Evolutionary conservation across 305 asterid species (phyloP), one percentile per base, ranked within the genome.

Genomic region (Fraxinus baroniana): DNA sequence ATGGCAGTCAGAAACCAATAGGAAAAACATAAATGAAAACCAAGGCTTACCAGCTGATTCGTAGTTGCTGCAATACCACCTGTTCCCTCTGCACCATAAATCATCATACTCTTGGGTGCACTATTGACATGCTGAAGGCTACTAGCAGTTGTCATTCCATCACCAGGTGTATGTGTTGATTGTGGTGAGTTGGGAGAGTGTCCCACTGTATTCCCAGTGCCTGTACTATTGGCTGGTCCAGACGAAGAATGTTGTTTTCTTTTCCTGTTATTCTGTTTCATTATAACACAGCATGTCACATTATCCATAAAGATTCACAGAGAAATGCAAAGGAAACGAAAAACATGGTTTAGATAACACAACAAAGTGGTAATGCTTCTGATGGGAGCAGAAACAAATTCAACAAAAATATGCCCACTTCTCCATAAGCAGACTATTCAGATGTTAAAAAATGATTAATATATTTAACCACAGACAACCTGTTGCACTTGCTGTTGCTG

Each of bases 211-310:
- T 97, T 97, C 84, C 97, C 98, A 55, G 99, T 97, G 83, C 99
- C 98, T 52, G 99, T 94, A 88, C 98, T 97, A 89, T 95, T 95
- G 87, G 98, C 98, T 55, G 95, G 95, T 78, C 99, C 98, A 82
- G 99, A 97, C 37, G 99, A 95, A 79, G 99, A 92, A 85, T 93
- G 99, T 52, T 89, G 97, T 85, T 94, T 97, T 89, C 97, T 89
- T 91, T 97, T 97, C 90, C 97, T 90, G 84, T 92, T 92, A 83
- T 86, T 92, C 98, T 97, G 94, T 86, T 84, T 72, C 83, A 79
- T 49, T 57, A 74, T 5, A 80, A 83, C 77, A 74, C 17, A 3
- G 64, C 80, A 68, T 46, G 79, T 85, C 80, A 70, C 39, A 28
- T 3, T 15, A 70, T 70, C 75, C 41, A 70, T 70, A 70, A 12